These are phyloP conservation scores for Fusarium foetens DNA, from an alignment of 2,329 filamentous ascomycete genomes.

Conservation along the genomic window DNA sequence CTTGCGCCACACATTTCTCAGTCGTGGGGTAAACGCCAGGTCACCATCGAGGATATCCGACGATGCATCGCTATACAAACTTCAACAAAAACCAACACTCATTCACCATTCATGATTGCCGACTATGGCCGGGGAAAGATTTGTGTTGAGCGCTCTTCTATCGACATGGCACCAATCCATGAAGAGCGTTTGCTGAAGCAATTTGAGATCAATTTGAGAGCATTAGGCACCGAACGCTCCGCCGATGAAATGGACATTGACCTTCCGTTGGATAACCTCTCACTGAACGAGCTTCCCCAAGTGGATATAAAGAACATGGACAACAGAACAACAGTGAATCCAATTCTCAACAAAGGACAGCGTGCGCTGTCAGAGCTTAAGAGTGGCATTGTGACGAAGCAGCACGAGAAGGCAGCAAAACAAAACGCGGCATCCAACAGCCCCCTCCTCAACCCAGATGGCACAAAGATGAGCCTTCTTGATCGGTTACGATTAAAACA, in stretches of 20 bases:
- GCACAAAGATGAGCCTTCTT: constrained; percentile 72
- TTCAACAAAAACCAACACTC: constrained; percentile 46
- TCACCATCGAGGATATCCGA: constrained; percentile 72
- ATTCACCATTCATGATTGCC: constrained; percentile 56
- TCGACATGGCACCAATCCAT: constrained; percentile 54
- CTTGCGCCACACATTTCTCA: constrained; percentile 72
- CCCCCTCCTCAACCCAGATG: constrained; percentile 54
- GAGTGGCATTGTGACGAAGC: constrained; percentile 64
- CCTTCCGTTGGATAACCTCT: constrained; percentile 52
- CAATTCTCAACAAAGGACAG: constrained; percentile 72
- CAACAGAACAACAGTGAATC: constrained; percentile 57
- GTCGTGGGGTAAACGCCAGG: constrained; percentile 77
- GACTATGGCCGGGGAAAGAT: constrained; percentile 66
- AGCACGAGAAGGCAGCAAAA: constrained; percentile 57
- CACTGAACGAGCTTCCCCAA: constrained; percentile 60
- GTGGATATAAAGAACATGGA: constrained; percentile 49
- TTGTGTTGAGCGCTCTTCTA: constrained; percentile 66
- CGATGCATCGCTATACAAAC: constrained; percentile 72
- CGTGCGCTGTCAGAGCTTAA: constrained; percentile 76
- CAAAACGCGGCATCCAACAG: constrained; percentile 47
- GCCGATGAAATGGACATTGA: constrained; percentile 42
- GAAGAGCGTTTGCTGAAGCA: constrained; percentile 63
- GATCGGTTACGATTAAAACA: constrained; percentile 81
- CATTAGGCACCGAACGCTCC: constrained; percentile 54
- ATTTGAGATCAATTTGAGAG: constrained; percentile 64